Evolutionary conservation across 352 stramenopile genomes (phyloP).

Genomic region (Globisporangium paddicum): DNA sequence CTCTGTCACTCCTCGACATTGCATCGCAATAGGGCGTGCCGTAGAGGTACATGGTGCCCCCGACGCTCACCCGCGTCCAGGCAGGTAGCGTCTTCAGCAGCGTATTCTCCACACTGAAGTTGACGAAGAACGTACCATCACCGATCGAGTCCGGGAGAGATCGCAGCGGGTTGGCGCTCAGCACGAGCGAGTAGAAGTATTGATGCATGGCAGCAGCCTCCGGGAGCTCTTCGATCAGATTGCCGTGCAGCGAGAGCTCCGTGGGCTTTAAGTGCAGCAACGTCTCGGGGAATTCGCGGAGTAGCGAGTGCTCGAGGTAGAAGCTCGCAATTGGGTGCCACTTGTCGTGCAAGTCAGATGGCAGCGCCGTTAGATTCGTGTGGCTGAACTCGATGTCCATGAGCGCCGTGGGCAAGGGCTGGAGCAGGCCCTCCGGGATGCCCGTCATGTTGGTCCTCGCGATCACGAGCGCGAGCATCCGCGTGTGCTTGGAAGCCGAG

Average conservation of each 20-base stretch:
- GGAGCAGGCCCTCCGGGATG: constrained; percentile 4
- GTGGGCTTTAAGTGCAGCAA: neutral
- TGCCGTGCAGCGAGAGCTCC: constrained; percentile 2
- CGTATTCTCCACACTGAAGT: constrained; percentile 1
- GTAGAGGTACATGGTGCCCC: neutral
- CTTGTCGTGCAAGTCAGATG: constrained; percentile 1
- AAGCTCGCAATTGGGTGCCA: constrained; percentile 6
- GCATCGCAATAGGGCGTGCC: neutral
- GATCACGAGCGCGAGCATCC: neutral
- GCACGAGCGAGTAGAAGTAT: constrained; percentile 10
- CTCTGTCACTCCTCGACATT: neutral
- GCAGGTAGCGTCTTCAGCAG: neutral
- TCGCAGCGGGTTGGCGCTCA: constrained; percentile 1
- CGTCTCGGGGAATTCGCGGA: constrained; percentile 1
- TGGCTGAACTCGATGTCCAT: constrained; percentile 6
- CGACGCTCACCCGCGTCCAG: neutral
- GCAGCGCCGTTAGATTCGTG: constrained; percentile 10
- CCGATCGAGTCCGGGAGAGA: neutral
- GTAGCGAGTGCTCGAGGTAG: constrained; percentile 4
- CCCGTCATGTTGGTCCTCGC: constrained; percentile 9
- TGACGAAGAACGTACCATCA: neutral
- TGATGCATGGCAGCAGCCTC: constrained; percentile 15
- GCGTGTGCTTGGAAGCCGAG: neutral
- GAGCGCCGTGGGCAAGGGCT: neutral
- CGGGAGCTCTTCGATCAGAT: neutral